phyloP scores from a whole-genome alignment of 164 flowering plant species.

The Vitis vinifera region DNA sequence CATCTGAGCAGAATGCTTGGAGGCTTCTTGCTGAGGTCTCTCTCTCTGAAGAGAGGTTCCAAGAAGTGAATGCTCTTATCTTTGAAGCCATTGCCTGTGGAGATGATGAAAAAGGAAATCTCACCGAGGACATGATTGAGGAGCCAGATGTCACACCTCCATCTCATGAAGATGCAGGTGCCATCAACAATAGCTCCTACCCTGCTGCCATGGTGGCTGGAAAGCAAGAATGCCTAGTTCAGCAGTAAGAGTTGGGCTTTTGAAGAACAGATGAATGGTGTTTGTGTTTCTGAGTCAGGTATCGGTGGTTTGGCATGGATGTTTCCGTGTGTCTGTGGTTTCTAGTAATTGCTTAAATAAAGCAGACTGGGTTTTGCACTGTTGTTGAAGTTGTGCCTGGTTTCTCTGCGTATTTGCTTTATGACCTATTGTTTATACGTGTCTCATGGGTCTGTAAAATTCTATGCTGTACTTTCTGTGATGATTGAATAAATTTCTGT shows the following conservation, averaged over 20 bases:
- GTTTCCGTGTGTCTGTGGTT: background rate
- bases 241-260: slow-evolving; percentile 25
- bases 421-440: no score
- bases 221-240: slow-evolving; percentile 55
- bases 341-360: slow-evolving; percentile 26
- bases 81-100: slow-evolving; percentile 43
- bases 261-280: background rate
- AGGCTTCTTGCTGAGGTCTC: slow-evolving; percentile 57
- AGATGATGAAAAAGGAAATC: slow-evolving; percentile 12
- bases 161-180: slow-evolving; percentile 28
- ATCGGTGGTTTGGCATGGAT: background rate
- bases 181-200: slow-evolving; percentile 23
- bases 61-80: slow-evolving; percentile 53
- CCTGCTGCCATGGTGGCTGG: slow-evolving; percentile 36
- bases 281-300: background rate
- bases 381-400: no score
- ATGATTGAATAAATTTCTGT: no score
- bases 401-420: no score
- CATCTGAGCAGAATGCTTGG: slow-evolving; percentile 59
- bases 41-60: slow-evolving; percentile 50
- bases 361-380: slow-evolving; percentile 24
- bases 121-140: slow-evolving; percentile 11
- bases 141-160: slow-evolving; percentile 19
- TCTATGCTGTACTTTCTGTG: no score
- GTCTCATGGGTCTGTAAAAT: no score